These are phyloP conservation scores for Podosphaera xanthii DNA, from an alignment of 2,329 filamentous ascomycete genomes.

Conservation along the genomic window DNA sequence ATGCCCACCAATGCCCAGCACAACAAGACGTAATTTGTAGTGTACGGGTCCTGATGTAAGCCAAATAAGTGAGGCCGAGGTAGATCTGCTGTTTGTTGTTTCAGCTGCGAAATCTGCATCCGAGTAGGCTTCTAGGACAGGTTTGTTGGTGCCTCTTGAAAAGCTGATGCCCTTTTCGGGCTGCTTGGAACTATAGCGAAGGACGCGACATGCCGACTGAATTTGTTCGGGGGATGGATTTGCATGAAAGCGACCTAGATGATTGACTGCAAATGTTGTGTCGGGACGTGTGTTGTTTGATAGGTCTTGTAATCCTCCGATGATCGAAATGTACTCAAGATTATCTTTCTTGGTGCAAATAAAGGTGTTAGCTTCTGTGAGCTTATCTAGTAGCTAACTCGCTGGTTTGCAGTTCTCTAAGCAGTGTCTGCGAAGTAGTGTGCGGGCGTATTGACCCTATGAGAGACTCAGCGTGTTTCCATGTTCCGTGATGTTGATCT, in stretches of 20 bases:
- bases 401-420: neutral
- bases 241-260: neutral
- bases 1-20: no score
- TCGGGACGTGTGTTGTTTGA: no score
- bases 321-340: neutral
- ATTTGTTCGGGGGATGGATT: neutral
- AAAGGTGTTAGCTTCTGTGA: neutral
- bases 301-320: no score
- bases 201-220: neutral
- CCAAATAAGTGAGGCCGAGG: neutral
- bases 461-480: neutral
- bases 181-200: neutral
- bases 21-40: neutral
- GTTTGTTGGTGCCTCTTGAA: neutral
- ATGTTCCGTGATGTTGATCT: neutral
- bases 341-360: neutral
- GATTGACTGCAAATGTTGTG: neutral
- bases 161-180: neutral
- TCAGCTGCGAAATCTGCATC: neutral
- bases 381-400: neutral
- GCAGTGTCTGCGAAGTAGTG: neutral
- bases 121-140: neutral
- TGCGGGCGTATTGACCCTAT: neutral
- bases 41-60: neutral
- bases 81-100: neutral